A percentile compares a stretch with the other conserved stretches of the same genome.
phyloP scores from a whole-genome alignment of 1,284 basidiomycete genomes.

The Kalmanozyma brasiliensis region DNA sequence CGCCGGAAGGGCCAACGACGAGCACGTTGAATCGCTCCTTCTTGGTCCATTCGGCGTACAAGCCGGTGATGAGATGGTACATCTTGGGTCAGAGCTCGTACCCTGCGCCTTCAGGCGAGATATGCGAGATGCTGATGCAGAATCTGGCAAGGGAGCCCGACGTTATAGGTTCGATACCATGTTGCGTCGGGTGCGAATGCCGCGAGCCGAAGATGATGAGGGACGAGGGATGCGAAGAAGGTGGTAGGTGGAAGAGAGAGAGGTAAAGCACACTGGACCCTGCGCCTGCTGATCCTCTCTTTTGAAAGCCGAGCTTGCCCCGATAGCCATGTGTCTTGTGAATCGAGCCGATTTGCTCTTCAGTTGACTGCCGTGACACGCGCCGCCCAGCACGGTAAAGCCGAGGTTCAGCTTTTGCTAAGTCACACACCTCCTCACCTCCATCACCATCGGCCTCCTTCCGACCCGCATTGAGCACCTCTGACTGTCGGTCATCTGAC shows the following conservation, averaged over 20 bases:
- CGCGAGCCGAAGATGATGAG: too few species aligned
- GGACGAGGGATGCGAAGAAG: neutral
- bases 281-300: slow-evolving; percentile 7
- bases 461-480: neutral
- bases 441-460: neutral
- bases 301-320: slow-evolving; percentile 22
- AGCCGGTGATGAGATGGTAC: slow-evolving; percentile 44
- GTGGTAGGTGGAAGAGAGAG: too few species aligned
- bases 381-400: neutral
- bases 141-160: too few species aligned
- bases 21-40: slow-evolving; percentile 52
- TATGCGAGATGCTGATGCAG: too few species aligned
- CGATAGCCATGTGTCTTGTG: slow-evolving; percentile 1
- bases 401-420: neutral
- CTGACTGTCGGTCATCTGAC: neutral
- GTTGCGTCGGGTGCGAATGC: too few species aligned
- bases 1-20: slow-evolving; percentile 47
- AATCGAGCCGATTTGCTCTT: neutral
- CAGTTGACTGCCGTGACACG: neutral
- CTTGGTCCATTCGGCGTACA: slow-evolving; percentile 48
- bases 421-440: neutral
- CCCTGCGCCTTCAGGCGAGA: too few species aligned
- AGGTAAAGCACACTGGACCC: too few species aligned
- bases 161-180: too few species aligned
- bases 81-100: slow-evolving; percentile 7